These are phyloP conservation scores for Ceratobasidium papillatum DNA, from an alignment of 1,284 basidiomycete species.

Conservation along the genomic window DNA sequence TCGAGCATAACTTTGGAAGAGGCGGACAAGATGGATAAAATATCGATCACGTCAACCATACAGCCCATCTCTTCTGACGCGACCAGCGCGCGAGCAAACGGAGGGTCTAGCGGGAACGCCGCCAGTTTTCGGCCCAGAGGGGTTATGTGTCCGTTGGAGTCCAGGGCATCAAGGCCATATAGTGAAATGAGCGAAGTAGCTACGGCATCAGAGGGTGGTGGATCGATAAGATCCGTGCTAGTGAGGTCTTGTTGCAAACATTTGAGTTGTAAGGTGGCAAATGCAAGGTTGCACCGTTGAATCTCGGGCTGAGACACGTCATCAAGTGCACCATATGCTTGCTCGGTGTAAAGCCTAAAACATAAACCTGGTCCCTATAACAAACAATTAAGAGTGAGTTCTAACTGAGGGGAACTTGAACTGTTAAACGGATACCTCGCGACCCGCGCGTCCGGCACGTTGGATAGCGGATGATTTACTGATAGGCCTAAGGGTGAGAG, in stretches of 20 bases:
- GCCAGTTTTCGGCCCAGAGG: conserved; percentile 80
- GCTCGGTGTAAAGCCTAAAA: conserved; percentile 88
- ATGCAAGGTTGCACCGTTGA: conserved; percentile 81
- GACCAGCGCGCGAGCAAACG: conserved; percentile 78
- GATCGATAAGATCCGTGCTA: conserved; percentile 84
- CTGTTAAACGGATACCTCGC: conserved; percentile 67
- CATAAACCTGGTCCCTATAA: conserved; percentile 78
- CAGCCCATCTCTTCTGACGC: conserved; percentile 77
- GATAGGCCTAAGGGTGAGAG: conserved; percentile 83
- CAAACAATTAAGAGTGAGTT: conserved; percentile 19
- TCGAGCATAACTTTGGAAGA: conserved; percentile 79
- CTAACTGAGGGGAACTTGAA: not conserved
- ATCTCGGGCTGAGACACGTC: conserved; percentile 86
- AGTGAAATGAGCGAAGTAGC: conserved; percentile 76
- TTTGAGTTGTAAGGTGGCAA: conserved; percentile 84
- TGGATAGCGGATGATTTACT: conserved; percentile 88
- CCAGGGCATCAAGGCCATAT: conserved; percentile 77
- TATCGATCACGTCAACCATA: conserved; percentile 76
- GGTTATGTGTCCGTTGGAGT: conserved; percentile 70
- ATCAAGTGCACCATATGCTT: conserved; percentile 70
- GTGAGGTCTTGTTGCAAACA: conserved; percentile 83
- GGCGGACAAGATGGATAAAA: conserved; percentile 82
- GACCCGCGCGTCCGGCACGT: conserved; percentile 88
- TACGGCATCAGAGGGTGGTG: conserved; percentile 69
- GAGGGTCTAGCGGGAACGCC: conserved; percentile 83